Conservation (phyloP, 2,329 filamentous ascomycete species). For the Penicillium sp. region DNA sequence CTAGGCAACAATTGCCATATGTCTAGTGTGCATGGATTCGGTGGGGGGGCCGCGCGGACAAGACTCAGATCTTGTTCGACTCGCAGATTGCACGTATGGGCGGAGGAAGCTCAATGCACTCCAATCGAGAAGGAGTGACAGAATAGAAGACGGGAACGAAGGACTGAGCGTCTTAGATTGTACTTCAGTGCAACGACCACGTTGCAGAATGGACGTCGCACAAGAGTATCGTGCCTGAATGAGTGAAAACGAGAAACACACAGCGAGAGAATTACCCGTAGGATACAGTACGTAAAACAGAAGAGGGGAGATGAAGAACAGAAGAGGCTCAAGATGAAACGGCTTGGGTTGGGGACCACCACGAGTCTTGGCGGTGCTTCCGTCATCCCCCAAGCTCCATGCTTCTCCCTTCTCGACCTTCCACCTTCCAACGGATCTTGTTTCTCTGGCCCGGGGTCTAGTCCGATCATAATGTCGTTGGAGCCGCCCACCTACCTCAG, state of each 20-base stretch:
- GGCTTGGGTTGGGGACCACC: conserved; percentile 14
- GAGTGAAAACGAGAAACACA: not conserved
- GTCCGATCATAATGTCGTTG: conserved; percentile 67
- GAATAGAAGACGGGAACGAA: conserved; percentile 3
- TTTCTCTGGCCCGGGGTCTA: conserved; percentile 6
- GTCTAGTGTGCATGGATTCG: conserved; percentile 23
- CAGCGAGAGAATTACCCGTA: not conserved
- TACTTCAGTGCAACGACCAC: conserved; percentile 13
- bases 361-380: conserved; percentile 26
- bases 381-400: conserved; percentile 24
- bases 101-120: not conserved
- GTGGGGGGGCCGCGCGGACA: conserved; percentile 14
- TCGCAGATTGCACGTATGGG: not conserved
- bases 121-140: not conserved
- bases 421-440: not conserved
- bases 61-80: not conserved
- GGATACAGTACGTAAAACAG: not conserved
- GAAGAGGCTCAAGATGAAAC: conserved; percentile 12
- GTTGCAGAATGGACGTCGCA: conserved; percentile 12
- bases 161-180: conserved; percentile 2
- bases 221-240: not conserved
- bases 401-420: not conserved
- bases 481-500: conserved; percentile 85
- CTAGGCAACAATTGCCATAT: conserved; percentile 17
- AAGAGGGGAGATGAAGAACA: conserved; percentile 1